Base-by-base conservation (phyloP, 164 flowering plant genomes). In the Stephania yunnanensis region DNA sequence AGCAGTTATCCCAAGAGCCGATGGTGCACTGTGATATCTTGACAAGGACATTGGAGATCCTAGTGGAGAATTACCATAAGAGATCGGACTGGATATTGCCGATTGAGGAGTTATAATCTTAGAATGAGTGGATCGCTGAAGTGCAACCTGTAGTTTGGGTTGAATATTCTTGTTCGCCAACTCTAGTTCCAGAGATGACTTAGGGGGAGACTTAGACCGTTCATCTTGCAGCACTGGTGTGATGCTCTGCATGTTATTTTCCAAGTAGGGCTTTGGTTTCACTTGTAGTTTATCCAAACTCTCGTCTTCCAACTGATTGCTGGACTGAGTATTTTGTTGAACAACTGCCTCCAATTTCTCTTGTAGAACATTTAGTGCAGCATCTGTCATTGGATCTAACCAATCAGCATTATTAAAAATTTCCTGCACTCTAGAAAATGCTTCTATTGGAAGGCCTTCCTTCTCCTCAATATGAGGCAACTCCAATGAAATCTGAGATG, bases 401-500 rank as follows among this genome's bases (percentile, higher is more conserved):
- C 94, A 93, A 80, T 95, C 94, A 29, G 87, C 87, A 75, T 71
- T 81, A 82, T 83, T 88, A 80, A 95, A 93, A 36, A 91, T 87
- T 81, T 93, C 97, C 61, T 92, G 93, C 73, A 90, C 93, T 76
- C 85, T 88, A 61, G 90, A 85, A 84, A 92, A 95, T 75, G 97
- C 97, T 84, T 95, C 99, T 36, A 89, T 79, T 44, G 97, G 95
- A 73, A 93, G 94, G 25, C 98, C 99, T 74, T 87, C 94, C 82
- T 89, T 90, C 82, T 90, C 94, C 73, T 87, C 97, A 66, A 78
- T 25, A 25, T 75, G 73, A 53, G 89, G 84, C 77, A 85, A 74
- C 76, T 90, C 90, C 75, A 89, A 55, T 10, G 89, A 69, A 79
- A 83, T 78, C 53, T 81, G 66, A 72, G 90, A 86, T 74, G 81